Conservation (phyloP, 176 grass and related monocot genomes). For the barley (Hordeum vulgare) region MorexV3_pseudomolecules_assembly NC_058519.1:77028173-77028672, state of each 20-base stretch:
- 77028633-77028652: slow-evolving; percentile 67
- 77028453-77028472: background rate
- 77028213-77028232: slow-evolving; percentile 79
- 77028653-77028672: slow-evolving; percentile 80
- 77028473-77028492: background rate
- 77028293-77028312: background rate
- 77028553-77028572: background rate
- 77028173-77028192: slow-evolving; percentile 71
- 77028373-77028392: background rate
- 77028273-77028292: slow-evolving; percentile 56
- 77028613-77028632: slow-evolving; percentile 68
- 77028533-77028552: no score
- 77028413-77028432: background rate
- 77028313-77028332: background rate
- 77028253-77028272: slow-evolving; percentile 73
- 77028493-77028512: background rate
- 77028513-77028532: background rate
- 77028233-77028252: slow-evolving; percentile 77
- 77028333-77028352: background rate
- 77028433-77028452: background rate
- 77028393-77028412: no score
- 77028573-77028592: slow-evolving; percentile 27
- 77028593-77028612: slow-evolving; percentile 64
- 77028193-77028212: slow-evolving; percentile 75
- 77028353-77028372: background rate